These are phyloP conservation scores for Medicago truncatula DNA, from an alignment of 306 rosid species.

Conservation along the genomic window MtrunA17r5.0-ANR NC_053048.1:36762501-36763000, in stretches of 20 bases:
- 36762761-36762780: slow-evolving; percentile 24
- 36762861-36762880: slow-evolving; percentile 90
- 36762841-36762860: slow-evolving; percentile 87
- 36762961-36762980: background rate
- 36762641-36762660: slow-evolving; percentile 48
- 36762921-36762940: slow-evolving; percentile 97
- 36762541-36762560: slow-evolving; percentile 41
- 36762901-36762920: slow-evolving; percentile 99
- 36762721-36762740: slow-evolving; percentile 17
- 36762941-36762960: slow-evolving; percentile 97
- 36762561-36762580: slow-evolving; percentile 41
- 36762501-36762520: slow-evolving; percentile 86
- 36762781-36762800: background rate
- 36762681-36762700: slow-evolving; percentile 87
- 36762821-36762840: background rate
- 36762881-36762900: slow-evolving; percentile 87
- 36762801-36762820: background rate
- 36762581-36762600: slow-evolving; percentile 46
- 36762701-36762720: background rate
- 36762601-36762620: slow-evolving; percentile 43
- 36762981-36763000: no score
- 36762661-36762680: slow-evolving; percentile 48
- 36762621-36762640: slow-evolving; percentile 45
- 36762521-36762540: slow-evolving; percentile 84
- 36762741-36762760: slow-evolving; percentile 31